Evolutionary conservation across 2,329 filamentous ascomycete species (phyloP).

Genomic region (Arthrobotrys sinensis): DNA sequence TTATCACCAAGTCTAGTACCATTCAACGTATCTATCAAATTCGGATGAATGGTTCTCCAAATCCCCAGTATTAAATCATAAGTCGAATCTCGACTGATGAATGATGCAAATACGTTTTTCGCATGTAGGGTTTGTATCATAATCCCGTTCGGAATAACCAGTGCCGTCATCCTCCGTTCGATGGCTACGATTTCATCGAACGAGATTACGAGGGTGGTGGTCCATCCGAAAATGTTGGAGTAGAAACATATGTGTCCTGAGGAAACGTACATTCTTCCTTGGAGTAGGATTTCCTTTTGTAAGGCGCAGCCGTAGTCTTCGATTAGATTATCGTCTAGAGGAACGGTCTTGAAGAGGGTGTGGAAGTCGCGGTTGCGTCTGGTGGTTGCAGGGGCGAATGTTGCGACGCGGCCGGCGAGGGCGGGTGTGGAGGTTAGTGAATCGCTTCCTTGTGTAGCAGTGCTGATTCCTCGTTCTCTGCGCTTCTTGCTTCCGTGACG

Average conservation of each 20-base stretch:
- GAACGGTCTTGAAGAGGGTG: slow-evolving; percentile 92
- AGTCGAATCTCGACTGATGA: slow-evolving; percentile 92
- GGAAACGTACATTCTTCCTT: slow-evolving; percentile 94
- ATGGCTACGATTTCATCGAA: slow-evolving; percentile 98
- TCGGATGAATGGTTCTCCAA: slow-evolving; percentile 96
- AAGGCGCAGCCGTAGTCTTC: slow-evolving; percentile 98
- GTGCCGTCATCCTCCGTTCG: slow-evolving; percentile 94
- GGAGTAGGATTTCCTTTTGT: slow-evolving; percentile 93
- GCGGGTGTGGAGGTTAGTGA: slow-evolving; percentile 69
- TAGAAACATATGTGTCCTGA: slow-evolving; percentile 98
- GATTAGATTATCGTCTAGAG: slow-evolving; percentile 97
- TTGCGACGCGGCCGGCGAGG: slow-evolving; percentile 66
- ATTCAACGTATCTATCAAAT: slow-evolving; percentile 77
- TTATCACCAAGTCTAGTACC: slow-evolving; percentile 83
- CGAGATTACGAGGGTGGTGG: slow-evolving; percentile 96
- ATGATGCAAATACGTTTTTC: slow-evolving; percentile 94
- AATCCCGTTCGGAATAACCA: slow-evolving; percentile 96
- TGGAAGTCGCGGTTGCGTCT: slow-evolving; percentile 98
- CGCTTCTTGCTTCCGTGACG: slow-evolving; percentile 76
- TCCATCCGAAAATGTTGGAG: slow-evolving; percentile 98
- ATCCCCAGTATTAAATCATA: slow-evolving; percentile 98
- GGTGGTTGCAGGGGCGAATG: slow-evolving; percentile 95
- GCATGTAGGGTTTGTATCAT: slow-evolving; percentile 97
- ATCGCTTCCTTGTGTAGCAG: slow-evolving; percentile 66
- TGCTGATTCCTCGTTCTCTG: slow-evolving; percentile 84